Conservation (phyloP, 2,329 filamentous ascomycete species). For the Exophiala sideris region DNA sequence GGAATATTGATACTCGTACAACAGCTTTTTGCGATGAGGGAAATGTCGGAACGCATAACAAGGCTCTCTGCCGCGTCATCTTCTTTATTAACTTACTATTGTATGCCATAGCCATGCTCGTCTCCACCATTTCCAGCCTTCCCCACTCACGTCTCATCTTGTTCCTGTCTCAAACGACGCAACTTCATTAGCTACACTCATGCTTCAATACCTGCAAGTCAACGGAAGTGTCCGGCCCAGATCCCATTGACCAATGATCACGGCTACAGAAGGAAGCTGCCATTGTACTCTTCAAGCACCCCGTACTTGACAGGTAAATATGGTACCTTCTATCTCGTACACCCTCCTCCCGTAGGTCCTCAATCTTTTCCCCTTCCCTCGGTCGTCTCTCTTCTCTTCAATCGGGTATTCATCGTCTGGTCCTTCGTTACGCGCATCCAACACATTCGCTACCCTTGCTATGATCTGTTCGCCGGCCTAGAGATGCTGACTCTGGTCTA, state of each 20-base stretch:
- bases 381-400: not conserved
- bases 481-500: not conserved
- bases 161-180: not conserved
- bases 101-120: not conserved
- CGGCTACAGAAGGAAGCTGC: not conserved
- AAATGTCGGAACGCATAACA: too few species aligned
- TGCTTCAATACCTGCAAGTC: not conserved
- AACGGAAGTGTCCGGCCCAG: not conserved
- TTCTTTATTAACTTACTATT: too few species aligned
- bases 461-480: not conserved
- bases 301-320: not conserved
- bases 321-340: too few species aligned
- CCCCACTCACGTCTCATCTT: not conserved
- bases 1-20: too few species aligned
- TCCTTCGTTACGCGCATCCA: not conserved
- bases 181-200: not conserved
- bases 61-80: not conserved
- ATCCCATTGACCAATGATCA: not conserved
- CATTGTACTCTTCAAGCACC: not conserved
- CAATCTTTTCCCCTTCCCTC: too few species aligned
- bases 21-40: too few species aligned
- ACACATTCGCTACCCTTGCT: too few species aligned
- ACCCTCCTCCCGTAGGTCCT: too few species aligned
- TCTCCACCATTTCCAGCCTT: not conserved
- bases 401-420: not conserved